Evolutionary conservation across 2,329 filamentous ascomycete genomes (phyloP).

Genomic region (Arthroderma sp.): DNA sequence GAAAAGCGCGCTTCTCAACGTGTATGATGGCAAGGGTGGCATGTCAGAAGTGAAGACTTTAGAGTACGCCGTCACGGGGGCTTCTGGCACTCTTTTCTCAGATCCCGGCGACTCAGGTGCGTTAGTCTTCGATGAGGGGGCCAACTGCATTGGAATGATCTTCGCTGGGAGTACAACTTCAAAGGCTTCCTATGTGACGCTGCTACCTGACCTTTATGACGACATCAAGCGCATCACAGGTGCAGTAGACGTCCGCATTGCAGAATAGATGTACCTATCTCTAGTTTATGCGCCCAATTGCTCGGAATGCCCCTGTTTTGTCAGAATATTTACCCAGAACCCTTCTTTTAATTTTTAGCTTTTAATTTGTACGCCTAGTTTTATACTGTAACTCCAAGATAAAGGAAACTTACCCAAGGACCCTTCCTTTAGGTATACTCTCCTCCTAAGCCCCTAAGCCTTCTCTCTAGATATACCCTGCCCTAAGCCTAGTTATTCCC

Average conservation of each 20-base stretch:
- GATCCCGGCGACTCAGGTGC: constrained; percentile 5
- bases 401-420: too few species aligned
- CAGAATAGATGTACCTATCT: not conserved
- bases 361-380: too few species aligned
- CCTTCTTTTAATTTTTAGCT: too few species aligned
- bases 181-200: constrained; percentile 4
- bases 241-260: not conserved
- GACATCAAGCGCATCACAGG: not conserved
- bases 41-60: not conserved
- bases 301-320: too few species aligned
- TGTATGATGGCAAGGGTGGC: not conserved
- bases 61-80: not conserved
- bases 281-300: too few species aligned
- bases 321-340: too few species aligned
- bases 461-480: too few species aligned
- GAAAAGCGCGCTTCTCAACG: not conserved
- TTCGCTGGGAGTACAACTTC: constrained; percentile 1
- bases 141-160: constrained; percentile 5
- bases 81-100: not conserved
- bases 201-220: not conserved
- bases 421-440: too few species aligned
- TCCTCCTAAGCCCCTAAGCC: too few species aligned
- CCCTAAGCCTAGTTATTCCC: too few species aligned
- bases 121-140: not conserved
- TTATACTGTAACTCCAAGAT: too few species aligned